These are phyloP conservation scores for Tylopilus sp. DNA, from an alignment of 1,284 basidiomycete species.

Conservation along the genomic window DNA sequence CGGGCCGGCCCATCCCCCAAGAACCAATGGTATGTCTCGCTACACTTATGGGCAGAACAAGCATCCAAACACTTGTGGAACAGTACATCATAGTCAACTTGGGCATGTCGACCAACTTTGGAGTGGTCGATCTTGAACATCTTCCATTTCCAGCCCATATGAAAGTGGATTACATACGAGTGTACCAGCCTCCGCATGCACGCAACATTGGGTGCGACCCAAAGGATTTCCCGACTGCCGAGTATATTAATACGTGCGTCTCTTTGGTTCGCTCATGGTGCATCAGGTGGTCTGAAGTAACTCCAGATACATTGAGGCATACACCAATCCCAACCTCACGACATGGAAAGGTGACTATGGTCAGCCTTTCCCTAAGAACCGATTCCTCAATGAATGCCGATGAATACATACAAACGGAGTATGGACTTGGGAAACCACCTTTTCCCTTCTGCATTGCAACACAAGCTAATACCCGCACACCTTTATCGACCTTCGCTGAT, in stretches of 20 bases:
- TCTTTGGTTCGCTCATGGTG: background rate
- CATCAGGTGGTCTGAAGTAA: background rate
- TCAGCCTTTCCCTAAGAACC: slow-evolving; percentile 33
- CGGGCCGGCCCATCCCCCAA: slow-evolving; percentile 59
- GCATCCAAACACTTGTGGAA: slow-evolving; percentile 3
- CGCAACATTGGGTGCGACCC: slow-evolving; percentile 73
- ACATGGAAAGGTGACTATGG: slow-evolving; percentile 37
- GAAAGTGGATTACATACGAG: slow-evolving; percentile 67
- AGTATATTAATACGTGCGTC: slow-evolving; percentile 54
- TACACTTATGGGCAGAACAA: background rate
- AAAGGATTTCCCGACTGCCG: slow-evolving; percentile 58
- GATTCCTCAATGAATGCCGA: slow-evolving; percentile 30
- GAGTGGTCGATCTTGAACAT: slow-evolving; percentile 50
- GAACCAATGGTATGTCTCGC: slow-evolving; percentile 62
- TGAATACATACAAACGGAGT: background rate
- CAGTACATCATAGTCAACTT: slow-evolving; percentile 53
- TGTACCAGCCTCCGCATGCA: slow-evolving; percentile 56
- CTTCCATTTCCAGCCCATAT: slow-evolving; percentile 61
- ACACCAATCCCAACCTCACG: slow-evolving; percentile 41
- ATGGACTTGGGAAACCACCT: background rate
- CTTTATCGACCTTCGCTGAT: background rate
- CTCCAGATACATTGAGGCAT: slow-evolving; percentile 37
- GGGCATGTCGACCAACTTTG: slow-evolving; percentile 56
- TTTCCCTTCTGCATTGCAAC: background rate
- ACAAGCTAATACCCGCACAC: background rate